Percentiles rank a stretch among this genome's conserved stretches.
Evolutionary conservation across 2,329 filamentous ascomycete genomes (phyloP).

Genomic region (Verticillium dahliae): DNA sequence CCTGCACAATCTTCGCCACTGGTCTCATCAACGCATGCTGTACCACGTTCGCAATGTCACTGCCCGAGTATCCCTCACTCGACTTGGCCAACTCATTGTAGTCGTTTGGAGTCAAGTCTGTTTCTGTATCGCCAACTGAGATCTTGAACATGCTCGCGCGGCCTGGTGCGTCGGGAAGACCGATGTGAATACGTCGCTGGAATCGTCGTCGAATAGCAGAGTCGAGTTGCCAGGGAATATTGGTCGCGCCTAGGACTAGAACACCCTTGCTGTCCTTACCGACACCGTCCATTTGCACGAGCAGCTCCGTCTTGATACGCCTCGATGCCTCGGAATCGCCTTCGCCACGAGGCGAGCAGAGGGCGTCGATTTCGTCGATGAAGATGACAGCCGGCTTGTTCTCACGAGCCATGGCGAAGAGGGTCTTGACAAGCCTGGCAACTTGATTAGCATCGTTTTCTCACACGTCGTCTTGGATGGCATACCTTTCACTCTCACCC

Average conservation of each 20-base stretch:
- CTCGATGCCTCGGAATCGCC: conserved; percentile 96
- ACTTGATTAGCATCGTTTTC: neutral
- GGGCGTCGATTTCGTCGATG: conserved; percentile 95
- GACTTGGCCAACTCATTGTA: conserved; percentile 73
- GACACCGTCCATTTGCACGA: conserved; percentile 99
- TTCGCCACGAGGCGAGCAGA: conserved; percentile 87
- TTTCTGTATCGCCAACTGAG: conserved; percentile 87
- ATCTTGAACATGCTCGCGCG: conserved; percentile 94
- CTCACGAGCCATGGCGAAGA: conserved; percentile 96
- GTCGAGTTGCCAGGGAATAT: conserved; percentile 98
- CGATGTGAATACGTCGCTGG: conserved; percentile 93
- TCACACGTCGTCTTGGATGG: neutral
- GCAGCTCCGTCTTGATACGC: conserved; percentile 95
- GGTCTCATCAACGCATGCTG: conserved; percentile 97
- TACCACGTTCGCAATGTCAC: conserved; percentile 91
- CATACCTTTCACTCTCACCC: conserved; percentile 94
- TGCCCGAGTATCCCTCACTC: conserved; percentile 91
- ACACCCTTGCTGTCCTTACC: conserved; percentile 93
- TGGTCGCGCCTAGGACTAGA: conserved; percentile 90
- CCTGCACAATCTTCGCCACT: conserved; percentile 91
- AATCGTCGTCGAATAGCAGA: conserved; percentile 93
- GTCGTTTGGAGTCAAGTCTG: conserved; percentile 70
- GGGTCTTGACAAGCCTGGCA: conserved; percentile 79
- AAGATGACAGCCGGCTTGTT: conserved; percentile 98
- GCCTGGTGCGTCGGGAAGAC: conserved; percentile 78